Evolutionary conservation across 257 asterid genomes (phyloP), one percentile per base, ranked within the genome.

Genomic region (Petunia secreta): DNA sequence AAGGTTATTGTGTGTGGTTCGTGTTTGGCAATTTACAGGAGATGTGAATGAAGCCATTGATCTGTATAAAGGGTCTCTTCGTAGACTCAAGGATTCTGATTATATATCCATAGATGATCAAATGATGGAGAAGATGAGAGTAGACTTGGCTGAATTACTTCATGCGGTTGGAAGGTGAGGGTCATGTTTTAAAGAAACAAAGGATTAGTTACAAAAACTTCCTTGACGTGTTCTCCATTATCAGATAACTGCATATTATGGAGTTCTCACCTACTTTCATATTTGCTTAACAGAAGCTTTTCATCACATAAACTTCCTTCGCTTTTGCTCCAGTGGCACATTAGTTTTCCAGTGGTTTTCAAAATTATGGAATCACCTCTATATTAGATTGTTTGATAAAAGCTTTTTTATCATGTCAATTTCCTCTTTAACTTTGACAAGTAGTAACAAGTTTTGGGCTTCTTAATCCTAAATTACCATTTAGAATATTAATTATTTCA

Each of bases 61-160:
- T 81, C 88, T 94, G 52, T 94, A 94, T 84, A 89, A 84, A 85
- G 87, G 80, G 37, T 91, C 97, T 79, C 85, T 92, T 83, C 81
- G 80, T 77, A 84, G 87, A 80, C 80, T 92, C 44, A 79, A 68
- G 82, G 89, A 87, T 59, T 91, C 97, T 63, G 83, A 84, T 79
- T 67, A 82, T 82, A 82, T 89, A 88, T 91, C 84, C 81, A 78
- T 81, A 60, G 91, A 90, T 78, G 92, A 91, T 43, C 69, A 80
- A 68, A 78, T 86, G 81, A 83, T 91, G 92, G 96, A 93, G 88
- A 92, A 87, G 92, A 87, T 93, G 89, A 91, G 96, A 81, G 83
- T 88, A 60, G 99, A 95, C 81, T 87, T 95, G 87, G 97, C 98
- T 37, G 99, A 93, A 86, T 82, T 95, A 80, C 97, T 95, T 83